phyloP scores from a whole-genome alignment of 73 alveolate species.

The Paramecium primaurelia region DNA sequence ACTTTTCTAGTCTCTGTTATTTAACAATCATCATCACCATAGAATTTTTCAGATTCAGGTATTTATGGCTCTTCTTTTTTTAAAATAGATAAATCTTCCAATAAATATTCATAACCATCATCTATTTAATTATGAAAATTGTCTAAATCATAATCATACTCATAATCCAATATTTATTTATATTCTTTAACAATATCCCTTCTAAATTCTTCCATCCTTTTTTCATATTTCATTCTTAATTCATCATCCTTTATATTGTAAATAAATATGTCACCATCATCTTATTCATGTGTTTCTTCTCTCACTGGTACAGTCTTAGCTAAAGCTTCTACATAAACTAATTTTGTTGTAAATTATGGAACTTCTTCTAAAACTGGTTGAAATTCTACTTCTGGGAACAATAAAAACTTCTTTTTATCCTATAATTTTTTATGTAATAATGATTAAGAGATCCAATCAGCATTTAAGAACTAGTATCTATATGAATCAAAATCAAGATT shows the following conservation, averaged over 20 bases:
- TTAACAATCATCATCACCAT: slow-evolving; percentile 29
- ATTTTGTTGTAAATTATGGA: not conserved
- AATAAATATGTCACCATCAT: not conserved
- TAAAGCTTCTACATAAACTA: not conserved
- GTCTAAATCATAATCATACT: not conserved
- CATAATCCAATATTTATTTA: not conserved
- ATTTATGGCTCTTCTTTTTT: slow-evolving; percentile 25
- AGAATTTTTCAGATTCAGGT: not conserved
- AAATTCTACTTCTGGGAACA: not conserved
- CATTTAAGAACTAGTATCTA: not conserved
- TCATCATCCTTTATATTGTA: not conserved
- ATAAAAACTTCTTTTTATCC: not conserved
- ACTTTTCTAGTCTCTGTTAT: slow-evolving; percentile 5
- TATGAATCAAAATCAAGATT: not conserved
- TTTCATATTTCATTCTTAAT: not conserved
- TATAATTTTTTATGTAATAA: not conserved
- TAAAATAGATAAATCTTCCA: not conserved
- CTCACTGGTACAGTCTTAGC: not conserved
- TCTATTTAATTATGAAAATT: not conserved
- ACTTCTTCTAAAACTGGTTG: not conserved
- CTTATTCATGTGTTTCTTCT: not conserved
- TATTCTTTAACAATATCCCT: not conserved
- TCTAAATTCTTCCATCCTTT: not conserved
- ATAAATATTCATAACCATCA: slow-evolving; percentile 1
- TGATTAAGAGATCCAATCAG: slow-evolving; percentile 33